Evolutionary conservation across 164 flowering plant species (phyloP).

Genomic region (Nymphaea thermarum): DNA sequence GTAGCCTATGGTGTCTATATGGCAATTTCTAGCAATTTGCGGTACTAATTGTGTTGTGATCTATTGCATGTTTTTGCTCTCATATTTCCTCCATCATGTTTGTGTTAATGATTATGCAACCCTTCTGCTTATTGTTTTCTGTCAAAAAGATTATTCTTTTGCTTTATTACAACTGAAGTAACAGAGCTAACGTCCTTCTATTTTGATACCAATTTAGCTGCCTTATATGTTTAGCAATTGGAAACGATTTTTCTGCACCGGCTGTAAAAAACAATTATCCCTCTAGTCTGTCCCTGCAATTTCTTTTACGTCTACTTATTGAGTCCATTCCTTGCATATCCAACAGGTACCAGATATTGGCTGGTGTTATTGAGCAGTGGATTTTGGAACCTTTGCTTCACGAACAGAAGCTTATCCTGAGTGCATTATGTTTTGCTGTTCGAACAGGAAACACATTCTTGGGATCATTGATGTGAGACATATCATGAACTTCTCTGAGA

Average conservation of each 20-base stretch:
- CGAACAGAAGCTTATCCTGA: constrained; percentile 63
- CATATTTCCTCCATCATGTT: no score
- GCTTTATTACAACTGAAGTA: no score
- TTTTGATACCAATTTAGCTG: no score
- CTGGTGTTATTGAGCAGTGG: constrained; percentile 90
- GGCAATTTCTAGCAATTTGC: constrained; percentile 94
- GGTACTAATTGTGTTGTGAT: constrained; percentile 24
- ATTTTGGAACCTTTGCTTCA: constrained; percentile 80
- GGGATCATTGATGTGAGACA: constrained; percentile 87
- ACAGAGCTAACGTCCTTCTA: no score
- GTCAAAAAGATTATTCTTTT: no score
- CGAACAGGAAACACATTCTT: constrained; percentile 93
- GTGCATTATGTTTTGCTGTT: constrained; percentile 85
- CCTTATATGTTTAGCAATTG: no score
- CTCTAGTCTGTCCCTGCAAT: neutral
- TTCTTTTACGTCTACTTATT: neutral
- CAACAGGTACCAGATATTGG: constrained; percentile 81
- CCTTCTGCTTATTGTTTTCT: no score
- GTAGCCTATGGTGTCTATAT: constrained; percentile 93
- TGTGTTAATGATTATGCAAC: no score
- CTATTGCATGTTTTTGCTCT: no score
- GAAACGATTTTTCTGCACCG: neutral
- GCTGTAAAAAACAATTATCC: neutral
- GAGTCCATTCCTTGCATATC: neutral
- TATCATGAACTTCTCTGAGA: neutral